A percentile compares a stretch with the other conserved stretches of the same genome.
Conservation (phyloP, 805 yeast species). For the Yarrowia sp. region DNA sequence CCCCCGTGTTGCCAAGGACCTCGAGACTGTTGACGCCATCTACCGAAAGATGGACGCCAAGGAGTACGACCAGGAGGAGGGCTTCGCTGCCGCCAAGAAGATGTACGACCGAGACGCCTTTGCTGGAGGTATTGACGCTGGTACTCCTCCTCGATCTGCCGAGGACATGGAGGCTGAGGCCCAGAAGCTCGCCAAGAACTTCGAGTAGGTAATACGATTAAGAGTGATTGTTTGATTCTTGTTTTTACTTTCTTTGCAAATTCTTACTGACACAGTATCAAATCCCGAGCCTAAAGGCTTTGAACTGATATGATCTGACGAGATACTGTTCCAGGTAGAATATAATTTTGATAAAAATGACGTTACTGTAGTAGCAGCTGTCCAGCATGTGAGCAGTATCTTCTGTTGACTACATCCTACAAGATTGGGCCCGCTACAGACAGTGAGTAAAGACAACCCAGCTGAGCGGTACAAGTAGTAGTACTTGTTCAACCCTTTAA, state of each 20-base stretch:
- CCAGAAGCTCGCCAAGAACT: conserved; percentile 41
- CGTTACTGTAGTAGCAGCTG: too few relatives aligned
- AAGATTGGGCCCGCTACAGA: too few relatives aligned
- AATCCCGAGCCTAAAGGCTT: neutral
- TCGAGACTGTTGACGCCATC: conserved; percentile 68
- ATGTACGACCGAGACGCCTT: conserved; percentile 21
- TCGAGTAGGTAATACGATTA: conserved; percentile 27
- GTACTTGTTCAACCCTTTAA: too few relatives aligned
- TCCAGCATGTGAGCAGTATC: too few relatives aligned
- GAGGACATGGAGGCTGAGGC: conserved; percentile 77
- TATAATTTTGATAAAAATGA: neutral
- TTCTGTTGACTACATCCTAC: too few relatives aligned
- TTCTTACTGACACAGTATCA: conserved; percentile 3
- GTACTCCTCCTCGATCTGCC: conserved; percentile 52
- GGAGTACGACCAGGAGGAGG: conserved; percentile 48
- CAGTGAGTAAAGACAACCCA: too few relatives aligned
- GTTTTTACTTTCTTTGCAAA: neutral
- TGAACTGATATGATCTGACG: neutral
- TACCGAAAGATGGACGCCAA: conserved; percentile 59
- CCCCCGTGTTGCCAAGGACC: conserved; percentile 62
- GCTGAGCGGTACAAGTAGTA: too few relatives aligned
- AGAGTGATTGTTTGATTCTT: neutral
- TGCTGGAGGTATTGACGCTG: conserved; percentile 21
- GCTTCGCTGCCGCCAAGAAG: conserved; percentile 35
- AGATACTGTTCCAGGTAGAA: neutral